A percentile compares a stretch with the other conserved stretches of the same genome.
Conservation (phyloP, 2,329 filamentous ascomycete species). For the Dactylonectria estremocensis region DNA sequence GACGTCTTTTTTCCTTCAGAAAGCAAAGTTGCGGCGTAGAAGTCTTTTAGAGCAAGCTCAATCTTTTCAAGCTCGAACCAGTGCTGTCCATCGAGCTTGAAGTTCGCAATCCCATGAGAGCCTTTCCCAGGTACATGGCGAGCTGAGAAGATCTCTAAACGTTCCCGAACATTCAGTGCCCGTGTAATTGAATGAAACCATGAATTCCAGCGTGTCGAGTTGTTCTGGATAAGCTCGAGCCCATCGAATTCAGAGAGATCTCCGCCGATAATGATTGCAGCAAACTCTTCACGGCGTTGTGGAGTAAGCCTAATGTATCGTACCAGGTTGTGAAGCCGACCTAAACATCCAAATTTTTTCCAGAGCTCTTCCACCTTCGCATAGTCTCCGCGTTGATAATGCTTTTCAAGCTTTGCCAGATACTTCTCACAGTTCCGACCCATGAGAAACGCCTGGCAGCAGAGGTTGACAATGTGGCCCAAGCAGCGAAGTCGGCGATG, state of each 20-base stretch:
- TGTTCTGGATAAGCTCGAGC: not conserved
- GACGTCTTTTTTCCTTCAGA: not conserved
- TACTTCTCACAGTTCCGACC: too few species aligned
- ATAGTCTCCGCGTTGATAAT: too few species aligned
- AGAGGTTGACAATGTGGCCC: too few species aligned
- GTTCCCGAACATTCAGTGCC: not conserved
- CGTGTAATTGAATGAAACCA: not conserved
- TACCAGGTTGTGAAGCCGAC: not conserved
- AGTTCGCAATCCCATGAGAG: conserved; percentile 1
- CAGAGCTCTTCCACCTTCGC: not conserved
- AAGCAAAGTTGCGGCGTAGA: not conserved
- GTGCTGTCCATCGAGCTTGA: not conserved
- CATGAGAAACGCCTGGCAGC: too few species aligned
- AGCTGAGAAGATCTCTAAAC: not conserved
- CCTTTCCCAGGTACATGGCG: not conserved
- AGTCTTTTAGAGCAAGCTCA: not conserved
- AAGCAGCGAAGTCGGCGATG: too few species aligned
- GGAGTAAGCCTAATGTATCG: not conserved
- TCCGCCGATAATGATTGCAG: not conserved
- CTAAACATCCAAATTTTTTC: not conserved
- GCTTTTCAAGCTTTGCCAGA: too few species aligned
- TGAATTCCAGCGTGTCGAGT: not conserved
- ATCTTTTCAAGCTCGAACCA: not conserved
- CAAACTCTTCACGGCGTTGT: not conserved
- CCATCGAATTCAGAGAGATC: not conserved